Evolutionary conservation across 352 stramenopile genomes (phyloP).

Genomic region (Globisporangium cylindrosporum): DNA sequence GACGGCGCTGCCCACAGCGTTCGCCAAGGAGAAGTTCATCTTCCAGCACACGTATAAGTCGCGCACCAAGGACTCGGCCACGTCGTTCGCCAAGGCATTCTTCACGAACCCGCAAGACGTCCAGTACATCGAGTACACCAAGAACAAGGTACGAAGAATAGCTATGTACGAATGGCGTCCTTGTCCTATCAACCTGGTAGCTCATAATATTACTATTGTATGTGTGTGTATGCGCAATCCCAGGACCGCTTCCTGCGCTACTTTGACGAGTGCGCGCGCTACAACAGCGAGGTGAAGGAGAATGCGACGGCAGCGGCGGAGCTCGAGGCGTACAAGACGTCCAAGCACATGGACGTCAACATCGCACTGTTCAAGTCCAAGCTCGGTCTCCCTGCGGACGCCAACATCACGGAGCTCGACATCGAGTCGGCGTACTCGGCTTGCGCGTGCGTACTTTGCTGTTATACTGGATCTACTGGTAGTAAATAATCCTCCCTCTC

Average conservation of each 20-base stretch:
- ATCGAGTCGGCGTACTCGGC: slow-evolving; percentile 34
- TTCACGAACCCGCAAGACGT: slow-evolving; percentile 55
- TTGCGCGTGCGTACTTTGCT: slow-evolving; percentile 33
- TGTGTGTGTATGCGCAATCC: no score
- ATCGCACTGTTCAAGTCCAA: slow-evolving; percentile 16
- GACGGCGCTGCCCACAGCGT: slow-evolving; percentile 16
- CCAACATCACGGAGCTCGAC: slow-evolving; percentile 25
- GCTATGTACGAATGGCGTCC: background rate
- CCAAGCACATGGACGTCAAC: slow-evolving; percentile 21
- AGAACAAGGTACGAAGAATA: slow-evolving; percentile 23
- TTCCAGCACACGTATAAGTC: slow-evolving; percentile 58
- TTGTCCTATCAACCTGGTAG: background rate
- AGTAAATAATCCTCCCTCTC: no score
- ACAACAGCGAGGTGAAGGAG: slow-evolving; percentile 40
- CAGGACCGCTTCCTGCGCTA: slow-evolving; percentile 55
- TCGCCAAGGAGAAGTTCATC: slow-evolving; percentile 33
- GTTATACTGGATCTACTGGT: no score
- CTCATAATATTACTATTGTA: no score
- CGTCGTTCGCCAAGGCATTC: slow-evolving; percentile 49
- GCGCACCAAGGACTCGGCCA: slow-evolving; percentile 56
- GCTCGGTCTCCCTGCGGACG: slow-evolving; percentile 15
- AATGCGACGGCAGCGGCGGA: slow-evolving; percentile 36
- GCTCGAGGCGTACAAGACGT: slow-evolving; percentile 27
- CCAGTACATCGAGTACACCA: slow-evolving; percentile 38
- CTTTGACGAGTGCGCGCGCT: slow-evolving; percentile 56